Percentiles rank a stretch among this genome's conserved stretches.
Conservation (phyloP, 768 basidiomycete genomes). For the Serendipita sp. region DNA sequence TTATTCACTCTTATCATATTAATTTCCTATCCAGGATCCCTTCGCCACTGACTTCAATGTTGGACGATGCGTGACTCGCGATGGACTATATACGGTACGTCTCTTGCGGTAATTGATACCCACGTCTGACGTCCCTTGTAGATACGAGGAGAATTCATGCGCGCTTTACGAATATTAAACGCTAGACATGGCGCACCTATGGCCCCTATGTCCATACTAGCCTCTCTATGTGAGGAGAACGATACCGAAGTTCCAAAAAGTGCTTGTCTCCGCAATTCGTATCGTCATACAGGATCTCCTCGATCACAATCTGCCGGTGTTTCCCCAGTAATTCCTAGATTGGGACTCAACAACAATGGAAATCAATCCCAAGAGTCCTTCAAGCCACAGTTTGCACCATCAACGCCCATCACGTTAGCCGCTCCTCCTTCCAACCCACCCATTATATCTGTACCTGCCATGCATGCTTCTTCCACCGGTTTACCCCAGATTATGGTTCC, state of each 20-base stretch:
- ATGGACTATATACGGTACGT: conserved; percentile 83
- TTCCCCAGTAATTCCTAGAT: neutral
- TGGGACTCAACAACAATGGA: neutral
- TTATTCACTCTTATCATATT: neutral
- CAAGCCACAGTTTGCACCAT: conserved; percentile 2
- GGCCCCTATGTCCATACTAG: conserved; percentile 31
- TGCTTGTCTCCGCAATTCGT: conserved; percentile 14
- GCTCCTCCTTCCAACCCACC: conserved; percentile 16
- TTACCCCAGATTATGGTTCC: conserved; percentile 20
- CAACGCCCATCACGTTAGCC: neutral
- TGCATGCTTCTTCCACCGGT: conserved; percentile 12
- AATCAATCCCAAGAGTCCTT: neutral
- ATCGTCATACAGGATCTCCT: conserved; percentile 16
- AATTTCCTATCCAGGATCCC: conserved; percentile 48
- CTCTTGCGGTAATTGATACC: neutral
- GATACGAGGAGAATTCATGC: conserved; percentile 99
- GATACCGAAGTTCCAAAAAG: conserved; percentile 27
- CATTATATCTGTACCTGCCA: conserved; percentile 19
- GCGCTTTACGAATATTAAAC: conserved; percentile 73
- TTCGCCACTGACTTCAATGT: conserved; percentile 97
- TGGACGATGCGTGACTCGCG: conserved; percentile 87
- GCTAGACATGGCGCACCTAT: conserved; percentile 61
- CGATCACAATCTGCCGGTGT: neutral
- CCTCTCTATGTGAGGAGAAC: conserved; percentile 85
- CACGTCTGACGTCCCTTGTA: conserved; percentile 18